Evolutionary conservation across 2,329 filamentous ascomycete genomes (phyloP), one percentile per base, ranked within the genome.

Genomic region (Penicillium sp.): DNA sequence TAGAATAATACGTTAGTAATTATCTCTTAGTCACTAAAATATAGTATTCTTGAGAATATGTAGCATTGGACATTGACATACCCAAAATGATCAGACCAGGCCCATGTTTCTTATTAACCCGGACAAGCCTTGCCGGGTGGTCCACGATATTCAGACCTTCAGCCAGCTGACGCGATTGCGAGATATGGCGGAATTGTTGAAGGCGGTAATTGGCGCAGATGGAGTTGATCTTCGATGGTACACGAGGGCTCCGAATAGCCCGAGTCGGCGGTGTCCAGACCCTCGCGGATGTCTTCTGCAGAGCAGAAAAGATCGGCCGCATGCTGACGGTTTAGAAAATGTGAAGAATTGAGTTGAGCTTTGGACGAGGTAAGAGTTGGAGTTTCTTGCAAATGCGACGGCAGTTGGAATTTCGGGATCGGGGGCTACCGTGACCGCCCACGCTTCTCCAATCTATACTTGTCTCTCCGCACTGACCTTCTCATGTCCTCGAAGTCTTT

Each of bases 81-180:
- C 87, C 86, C 11, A 96, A 84, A 59, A 96, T 81, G 36, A 94
- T 85, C 10, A 96, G 81, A 0, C 92, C 92, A 0, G 87, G 87
- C 1, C 91, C 90, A 79, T 97, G 92, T 58, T 82, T 84, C 65
- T 85, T 83, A 49, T 89, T 87, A 1, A 86, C 79, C 45, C 91
- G 89, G 38, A 97, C 88, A 34, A 97, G 84, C 64, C 85, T 83
- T 0, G 92, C 85, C 1, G 93, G 92, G 59, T 90, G 88, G 77
- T 99, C 93, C 63, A 97, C 84, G 63, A 96, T 87, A 8, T 92
- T 96, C 58, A 85, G 89, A 70, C 92, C 84, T 68, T 96, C 91
- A 66, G 83, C 88, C 33, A 70, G 40, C 47, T 69, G 65, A 19
- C 85, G 82, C 62, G 84, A 82, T 36, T 74, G 72, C 36, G 75